These are phyloP conservation scores for Spinacia oleracea DNA, from an alignment of 179 eudicot species.

Conservation along the genomic window DNA sequence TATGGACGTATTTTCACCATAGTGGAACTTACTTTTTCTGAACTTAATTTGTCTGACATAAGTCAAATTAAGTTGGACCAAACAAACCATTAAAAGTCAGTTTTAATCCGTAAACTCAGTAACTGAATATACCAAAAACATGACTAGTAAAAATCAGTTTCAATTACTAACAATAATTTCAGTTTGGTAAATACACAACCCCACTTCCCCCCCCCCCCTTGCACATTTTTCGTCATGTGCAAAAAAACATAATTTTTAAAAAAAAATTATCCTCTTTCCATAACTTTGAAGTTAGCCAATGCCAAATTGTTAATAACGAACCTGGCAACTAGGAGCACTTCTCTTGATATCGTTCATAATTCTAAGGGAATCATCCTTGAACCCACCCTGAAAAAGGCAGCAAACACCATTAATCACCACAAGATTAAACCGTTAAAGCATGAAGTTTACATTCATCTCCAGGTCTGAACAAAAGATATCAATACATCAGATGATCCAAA, in stretches of 20 bases:
- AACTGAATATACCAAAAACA: not conserved
- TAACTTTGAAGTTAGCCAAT: not conserved
- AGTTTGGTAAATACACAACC: not conserved
- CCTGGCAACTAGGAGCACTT: constrained; percentile 75
- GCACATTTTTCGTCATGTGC: not conserved
- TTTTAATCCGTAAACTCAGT: not conserved
- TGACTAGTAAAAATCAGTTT: no score
- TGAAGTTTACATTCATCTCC: not conserved
- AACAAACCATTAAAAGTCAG: no score
- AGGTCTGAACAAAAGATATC: not conserved
- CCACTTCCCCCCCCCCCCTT: not conserved
- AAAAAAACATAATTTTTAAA: no score
- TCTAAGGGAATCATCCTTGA: constrained; percentile 80
- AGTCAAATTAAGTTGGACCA: no score
- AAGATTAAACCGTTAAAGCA: not conserved
- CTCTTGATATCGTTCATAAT: constrained; percentile 74
- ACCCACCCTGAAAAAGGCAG: constrained; percentile 65
- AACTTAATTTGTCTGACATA: no score
- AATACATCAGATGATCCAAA: not conserved
- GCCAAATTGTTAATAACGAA: constrained; percentile 27
- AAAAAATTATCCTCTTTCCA: no score
- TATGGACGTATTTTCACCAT: no score
- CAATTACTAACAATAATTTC: no score
- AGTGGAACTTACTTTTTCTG: no score
- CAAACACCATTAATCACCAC: not conserved